Evolutionary conservation across 441 rosid genomes (phyloP).

Genomic region (Croton setiger): DNA sequence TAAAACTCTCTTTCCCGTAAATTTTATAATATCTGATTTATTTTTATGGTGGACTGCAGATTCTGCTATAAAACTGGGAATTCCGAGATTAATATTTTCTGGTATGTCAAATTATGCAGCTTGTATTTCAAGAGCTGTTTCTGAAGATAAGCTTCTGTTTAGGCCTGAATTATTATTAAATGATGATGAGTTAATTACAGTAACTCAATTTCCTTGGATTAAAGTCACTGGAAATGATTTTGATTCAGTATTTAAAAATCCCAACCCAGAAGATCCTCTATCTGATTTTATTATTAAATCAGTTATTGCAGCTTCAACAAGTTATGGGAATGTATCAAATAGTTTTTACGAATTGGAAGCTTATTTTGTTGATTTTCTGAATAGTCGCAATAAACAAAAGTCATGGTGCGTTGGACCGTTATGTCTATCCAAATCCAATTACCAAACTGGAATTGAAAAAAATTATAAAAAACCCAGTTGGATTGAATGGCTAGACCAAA

Average conservation of each 20-base stretch:
- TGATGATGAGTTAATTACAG: conserved; percentile 40
- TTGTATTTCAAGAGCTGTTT: conserved; percentile 7
- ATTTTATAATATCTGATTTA: conserved; percentile 56
- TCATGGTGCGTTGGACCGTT: conserved; percentile 59
- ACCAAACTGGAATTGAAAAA: background rate
- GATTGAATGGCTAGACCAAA: conserved; percentile 38
- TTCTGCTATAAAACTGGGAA: conserved; percentile 50
- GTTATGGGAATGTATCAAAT: conserved; percentile 47
- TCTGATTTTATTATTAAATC: conserved; percentile 19
- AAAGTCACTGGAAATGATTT: conserved; percentile 43
- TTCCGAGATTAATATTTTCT: conserved; percentile 46
- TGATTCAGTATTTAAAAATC: background rate
- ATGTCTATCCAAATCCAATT: conserved; percentile 27
- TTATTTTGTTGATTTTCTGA: conserved; percentile 38
- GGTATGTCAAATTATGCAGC: conserved; percentile 37
- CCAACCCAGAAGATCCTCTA: conserved; percentile 10
- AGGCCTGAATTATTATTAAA: conserved; percentile 17
- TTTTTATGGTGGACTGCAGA: conserved; percentile 82
- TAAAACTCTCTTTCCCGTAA: conserved; percentile 32
- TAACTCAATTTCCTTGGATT: conserved; percentile 65
- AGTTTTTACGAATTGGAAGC: conserved; percentile 67
- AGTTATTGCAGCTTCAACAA: conserved; percentile 3
- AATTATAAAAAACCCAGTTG: conserved; percentile 9
- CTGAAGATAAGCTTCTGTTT: conserved; percentile 3
- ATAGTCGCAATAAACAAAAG: conserved; percentile 19